Conservation (phyloP, 306 rosid genomes). For the Sechiopsis laciniata region DNA sequence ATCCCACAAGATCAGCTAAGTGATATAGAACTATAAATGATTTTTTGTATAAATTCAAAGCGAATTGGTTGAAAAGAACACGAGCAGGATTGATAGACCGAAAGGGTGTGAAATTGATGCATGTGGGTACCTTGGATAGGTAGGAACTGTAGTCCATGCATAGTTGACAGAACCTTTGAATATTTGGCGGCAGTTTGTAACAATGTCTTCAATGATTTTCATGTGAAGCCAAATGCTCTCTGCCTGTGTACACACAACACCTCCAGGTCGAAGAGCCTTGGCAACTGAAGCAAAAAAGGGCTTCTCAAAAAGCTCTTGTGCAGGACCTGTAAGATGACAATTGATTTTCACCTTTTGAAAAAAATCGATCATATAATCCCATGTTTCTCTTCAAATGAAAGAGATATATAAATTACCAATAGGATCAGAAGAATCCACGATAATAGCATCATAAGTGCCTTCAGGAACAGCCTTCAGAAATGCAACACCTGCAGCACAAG, state of each 20-base stretch:
- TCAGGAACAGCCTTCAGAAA: slow-evolving; percentile 76
- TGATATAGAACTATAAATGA: not conserved
- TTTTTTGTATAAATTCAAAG: not conserved
- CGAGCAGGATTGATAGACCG: not conserved
- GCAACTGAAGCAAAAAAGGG: slow-evolving; percentile 76
- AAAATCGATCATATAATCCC: not conserved
- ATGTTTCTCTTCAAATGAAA: not conserved
- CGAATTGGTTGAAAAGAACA: not conserved
- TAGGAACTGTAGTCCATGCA: slow-evolving; percentile 99
- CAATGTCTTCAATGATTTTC: slow-evolving; percentile 85
- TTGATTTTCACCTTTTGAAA: not conserved
- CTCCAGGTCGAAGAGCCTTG: slow-evolving; percentile 94
- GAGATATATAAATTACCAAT: slow-evolving; percentile 49
- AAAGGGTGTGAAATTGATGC: not conserved
- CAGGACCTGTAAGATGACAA: slow-evolving; percentile 60
- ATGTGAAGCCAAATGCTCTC: slow-evolving; percentile 99
- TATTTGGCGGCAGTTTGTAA: slow-evolving; percentile 69
- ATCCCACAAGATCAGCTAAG: not conserved
- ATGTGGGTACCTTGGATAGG: slow-evolving; percentile 71
- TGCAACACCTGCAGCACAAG: slow-evolving; percentile 68
- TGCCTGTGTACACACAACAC: slow-evolving; percentile 93
- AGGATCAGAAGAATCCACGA: slow-evolving; percentile 97
- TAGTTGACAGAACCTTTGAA: slow-evolving; percentile 96
- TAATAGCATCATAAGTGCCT: slow-evolving; percentile 88
- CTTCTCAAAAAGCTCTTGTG: slow-evolving; percentile 95